Evolutionary conservation across 2,329 filamentous ascomycete species (phyloP).

Genomic region (Stenocarpella maydis): DNA sequence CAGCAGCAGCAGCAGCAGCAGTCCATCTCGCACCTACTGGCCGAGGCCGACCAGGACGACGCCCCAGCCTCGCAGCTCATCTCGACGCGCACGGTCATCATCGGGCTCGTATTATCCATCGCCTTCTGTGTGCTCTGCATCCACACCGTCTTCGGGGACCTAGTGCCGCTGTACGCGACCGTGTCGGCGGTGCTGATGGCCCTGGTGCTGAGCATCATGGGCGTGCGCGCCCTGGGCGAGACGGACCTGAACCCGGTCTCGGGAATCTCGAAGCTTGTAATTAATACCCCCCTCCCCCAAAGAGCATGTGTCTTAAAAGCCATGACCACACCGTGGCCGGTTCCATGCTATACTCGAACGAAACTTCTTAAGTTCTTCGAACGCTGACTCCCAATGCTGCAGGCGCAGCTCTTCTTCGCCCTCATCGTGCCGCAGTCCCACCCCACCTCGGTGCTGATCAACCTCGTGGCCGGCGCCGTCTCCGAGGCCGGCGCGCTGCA

Average conservation of each 20-base stretch:
- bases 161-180: slow-evolving; percentile 81
- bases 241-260: slow-evolving; percentile 97
- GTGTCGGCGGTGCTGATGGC: slow-evolving; percentile 85
- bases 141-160: slow-evolving; percentile 80
- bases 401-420: slow-evolving; percentile 93
- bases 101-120: slow-evolving; percentile 81
- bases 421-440: slow-evolving; percentile 82
- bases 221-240: slow-evolving; percentile 74
- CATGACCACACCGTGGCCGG: no score
- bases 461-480: slow-evolving; percentile 91
- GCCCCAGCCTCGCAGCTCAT: slow-evolving; percentile 87
- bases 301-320: no score
- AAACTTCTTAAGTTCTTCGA: no score
- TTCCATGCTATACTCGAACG: no score
- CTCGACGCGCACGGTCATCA: slow-evolving; percentile 71
- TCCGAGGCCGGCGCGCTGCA: slow-evolving; percentile 73
- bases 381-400: no score
- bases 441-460: slow-evolving; percentile 90
- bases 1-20: slow-evolving; percentile 40
- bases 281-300: no score
- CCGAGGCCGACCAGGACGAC: slow-evolving; percentile 69
- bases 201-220: slow-evolving; percentile 79
- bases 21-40: slow-evolving; percentile 33
- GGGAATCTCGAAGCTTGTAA: slow-evolving; percentile 96
- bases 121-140: slow-evolving; percentile 82